Evolutionary conservation across 345 rosid genomes (phyloP), one percentile per base, ranked within the genome.

Genomic region (Acer campestre): DNA sequence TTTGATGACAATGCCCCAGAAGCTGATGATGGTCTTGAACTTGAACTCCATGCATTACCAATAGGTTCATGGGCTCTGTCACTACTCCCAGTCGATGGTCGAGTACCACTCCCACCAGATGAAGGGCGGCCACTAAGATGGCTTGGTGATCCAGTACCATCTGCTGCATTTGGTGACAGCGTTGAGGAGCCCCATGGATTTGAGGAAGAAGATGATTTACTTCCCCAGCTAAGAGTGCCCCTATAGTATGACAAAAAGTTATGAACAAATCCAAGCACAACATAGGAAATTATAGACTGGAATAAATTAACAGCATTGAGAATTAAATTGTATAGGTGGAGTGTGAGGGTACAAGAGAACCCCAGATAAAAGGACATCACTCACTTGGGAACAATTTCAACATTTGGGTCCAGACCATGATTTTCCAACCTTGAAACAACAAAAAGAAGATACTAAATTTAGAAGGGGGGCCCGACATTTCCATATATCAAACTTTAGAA

Each of bases 321-420:
- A n/a, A 31, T 17, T 64, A 74, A 74, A 74, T n/a, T 25, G 3
- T 64, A 29, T 2, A 51, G 63, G 22, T 59, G 23, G 10, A 73
- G 46, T 42, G 59, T 46, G 46, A 1, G 25, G 27, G 40, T 61
- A 35, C 70, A 71, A 71, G 7, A 70, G 27, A 10, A 67, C 44
- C 67, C 67, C 71, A 31, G 31, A 71, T 27, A 73, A 20, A 73
- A 44, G 10, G 67, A 42, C 25, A 53, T 31, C 49, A 85, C 97
- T 95, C 86, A 97, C 99, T 93, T 97, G 85, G 99, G 99, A 71
- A 97, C 99, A 79, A 97, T 93, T 86, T 97, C 99, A 76, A 97
- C 98, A 85, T 85, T 90, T 10, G 97, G 99, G 79, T 97, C 96
- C 87, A 93, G 87, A 46, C 98, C 99, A 77, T 90, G 98, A 82